Base-by-base conservation (phyloP, 768 basidiomycete genomes). In the Rhizopogon rudus region DNA sequence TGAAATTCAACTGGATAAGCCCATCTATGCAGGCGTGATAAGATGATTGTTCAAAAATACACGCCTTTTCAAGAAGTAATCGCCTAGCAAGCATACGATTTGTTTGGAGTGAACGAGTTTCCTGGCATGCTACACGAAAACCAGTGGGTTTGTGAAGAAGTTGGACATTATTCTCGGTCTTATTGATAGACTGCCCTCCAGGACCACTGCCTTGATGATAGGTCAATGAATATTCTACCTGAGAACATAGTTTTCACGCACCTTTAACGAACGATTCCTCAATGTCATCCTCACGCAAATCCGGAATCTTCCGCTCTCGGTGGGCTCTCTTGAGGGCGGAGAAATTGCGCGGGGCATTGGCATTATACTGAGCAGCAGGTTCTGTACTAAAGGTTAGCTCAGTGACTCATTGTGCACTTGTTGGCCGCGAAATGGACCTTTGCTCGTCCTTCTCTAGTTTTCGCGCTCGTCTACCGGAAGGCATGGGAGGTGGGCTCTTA, bases 161-260 rank as follows among this genome's bases (percentile, higher is more conserved):
- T 65, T 93, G 92, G 28, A 96, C 93, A 65, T 91, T 89, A 71
- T 94, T 86, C 75, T 87, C 81, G 57, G 91, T 93, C 75, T 97
- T 98, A 77, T 98, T 96, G 67, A 96, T 86, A 28, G 92, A 93
- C 77, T 98, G 94, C n/a, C 94, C 94, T 29, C 94, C 94, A 58
- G 93, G 93, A 16, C 93, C 94, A 65, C 90, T 86, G 44, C 92
- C 92, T 93, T 22, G 20, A 64, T 28, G 46, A 2, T 9, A 33
- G 48, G 54, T 66, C 29, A 61, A n/a, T 17, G n/a, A 48, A 46
- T 22, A 44, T 1, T 48, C 16, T 49, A 44, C n/a, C 39, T 31
- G 22, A 54, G 51, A 35, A 16, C 13, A 57, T 14, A 6, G 35
- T 9, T 37, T 58, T n/a, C 60, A 73, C 67, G 64, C 51, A 89